phyloP scores from a whole-genome alignment of 2,329 filamentous ascomycete genomes.

The Cercospora canescens region DNA sequence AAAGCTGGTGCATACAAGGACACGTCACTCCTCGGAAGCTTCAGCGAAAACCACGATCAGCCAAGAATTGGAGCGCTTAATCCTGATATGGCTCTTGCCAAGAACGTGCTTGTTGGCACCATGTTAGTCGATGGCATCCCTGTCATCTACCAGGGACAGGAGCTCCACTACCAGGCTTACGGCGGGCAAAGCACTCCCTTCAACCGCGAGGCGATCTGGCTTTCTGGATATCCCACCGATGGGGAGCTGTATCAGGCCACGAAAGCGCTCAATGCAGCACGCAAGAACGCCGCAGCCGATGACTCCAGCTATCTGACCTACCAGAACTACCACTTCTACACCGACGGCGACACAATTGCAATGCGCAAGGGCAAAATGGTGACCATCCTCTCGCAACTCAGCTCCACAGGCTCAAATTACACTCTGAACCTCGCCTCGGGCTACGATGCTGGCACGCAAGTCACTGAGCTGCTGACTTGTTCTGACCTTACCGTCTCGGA shows the following conservation, averaged over 20 bases:
- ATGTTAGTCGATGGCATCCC: conserved; percentile 63
- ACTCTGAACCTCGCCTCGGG: conserved; percentile 33
- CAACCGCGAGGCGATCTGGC: conserved; percentile 46
- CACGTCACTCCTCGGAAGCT: conserved; percentile 40
- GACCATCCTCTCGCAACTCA: conserved; percentile 37
- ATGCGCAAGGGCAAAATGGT: conserved; percentile 52
- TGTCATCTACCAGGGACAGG: conserved; percentile 66
- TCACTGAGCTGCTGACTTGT: conserved; percentile 44
- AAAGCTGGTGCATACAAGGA: conserved; percentile 39
- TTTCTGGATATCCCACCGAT: conserved; percentile 42
- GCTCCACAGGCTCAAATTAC: conserved; percentile 27
- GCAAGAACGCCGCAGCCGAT: conserved; percentile 45
- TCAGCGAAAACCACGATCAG: conserved; percentile 42
- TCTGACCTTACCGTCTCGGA: conserved; percentile 29
- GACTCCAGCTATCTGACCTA: conserved; percentile 43
- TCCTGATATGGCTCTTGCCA: conserved; percentile 56
- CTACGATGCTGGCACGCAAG: conserved; percentile 29
- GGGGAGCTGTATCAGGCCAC: conserved; percentile 32
- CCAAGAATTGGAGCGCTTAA: conserved; percentile 49
- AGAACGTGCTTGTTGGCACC: conserved; percentile 63
- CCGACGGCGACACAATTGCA: conserved; percentile 45
- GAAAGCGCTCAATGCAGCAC: conserved; percentile 51
- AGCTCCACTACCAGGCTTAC: conserved; percentile 55
- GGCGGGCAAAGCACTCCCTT: conserved; percentile 38
- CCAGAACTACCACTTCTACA: conserved; percentile 42